Evolutionary conservation across 192 early-diverging fungal genomes (phyloP), one percentile per base, ranked within the genome.

Genomic region (Obelidium mucronatum): DNA sequence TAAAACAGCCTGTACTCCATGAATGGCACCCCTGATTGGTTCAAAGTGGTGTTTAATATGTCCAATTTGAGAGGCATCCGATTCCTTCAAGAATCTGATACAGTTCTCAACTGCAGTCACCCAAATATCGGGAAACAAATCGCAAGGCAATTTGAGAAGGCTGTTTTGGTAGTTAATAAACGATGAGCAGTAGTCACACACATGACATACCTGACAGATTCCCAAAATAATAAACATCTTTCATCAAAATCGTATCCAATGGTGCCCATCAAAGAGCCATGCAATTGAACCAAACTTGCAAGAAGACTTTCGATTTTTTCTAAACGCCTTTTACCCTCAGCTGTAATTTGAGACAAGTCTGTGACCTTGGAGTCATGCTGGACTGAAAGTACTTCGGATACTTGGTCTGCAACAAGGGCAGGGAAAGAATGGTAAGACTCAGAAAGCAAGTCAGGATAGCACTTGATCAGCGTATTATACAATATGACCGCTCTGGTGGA

Each of bases 191-290:
- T n/a, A 8, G n/a, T 17, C 37, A 35, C 22, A 31, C 33, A 39
- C 28, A 31, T 37, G 42, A 42, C n/a, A 65, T 44, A 85, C 84
- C 81, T 56, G 24, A 71, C 54, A 15, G 79, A 73, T 30, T 53
- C 62, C 84, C 84, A 85, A 71, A 85, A 85, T 61, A 85, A 37
- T 24, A 74, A 33, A 40, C 72, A 74, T n/a, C 59, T 28, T 37
- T 74, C 72, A 35, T 74, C 72, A 17, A 74, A 63, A 63, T 74
- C 72, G n/a, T 33, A 72, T 22, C 11, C 52, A 19, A 8, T n/a
- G 13, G 39, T 39, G 30, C 44, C 35, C 72, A 84, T 82, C 77
- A 84, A 62, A 33, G 30, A 52, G 35, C 61, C 69, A 52, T 84
- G 78, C 34, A 79, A 42, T 28, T 60, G n/a, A n/a, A 79, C 35